Base-by-base conservation (phyloP, 2,329 filamentous ascomycete genomes). In the Cryphonectria nitschkei region DNA sequence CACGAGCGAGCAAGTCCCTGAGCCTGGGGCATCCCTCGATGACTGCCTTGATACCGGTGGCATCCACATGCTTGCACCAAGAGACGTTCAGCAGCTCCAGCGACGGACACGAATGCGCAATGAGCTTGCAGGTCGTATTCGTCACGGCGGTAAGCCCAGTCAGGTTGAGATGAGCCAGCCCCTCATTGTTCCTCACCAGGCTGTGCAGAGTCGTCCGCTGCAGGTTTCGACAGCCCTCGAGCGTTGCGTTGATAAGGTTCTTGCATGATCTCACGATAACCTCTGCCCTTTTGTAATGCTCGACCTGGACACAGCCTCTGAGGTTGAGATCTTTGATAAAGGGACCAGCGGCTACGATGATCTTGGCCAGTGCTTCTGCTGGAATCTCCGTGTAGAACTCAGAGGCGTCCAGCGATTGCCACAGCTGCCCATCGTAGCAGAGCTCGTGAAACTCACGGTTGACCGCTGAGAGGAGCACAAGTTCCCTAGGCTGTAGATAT, bases 341-440 rank as follows among this genome's bases (percentile, higher is more conserved):
- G 0, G 95, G 93, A 0, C 95, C 96, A 1, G 94, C 94, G 3
- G 90, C 87, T 0, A 90, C 89, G 77, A 98, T 94, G 73, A 98
- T 94, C 77, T 92, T 94, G 69, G 94, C 89, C 64, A 99, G 83
- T 0, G 93, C 93, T 74, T 93, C 90, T 32, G 92, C 93, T 0
- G 95, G 92, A 74, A 98, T 98, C 67, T 94, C 89, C 74, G 88
- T 88, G 78, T 98, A 98, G 80, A 95, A 98, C 65, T 93, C 90
- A 9, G 94, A 91, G 1, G 93, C 90, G 79, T 98, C 94, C 65
- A 98, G 87, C 58, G 87, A 89, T 3, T 90, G 90, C 96, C 96
- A 99, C 22, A 98, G 83, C 81, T 99, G 96, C 1, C 96, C 96
- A 79, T 99, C 95, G 76, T 95, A 97, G 81, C 95, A 98, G 81